phyloP scores from a whole-genome alignment of 2,329 filamentous ascomycete species.

The Phyllachora maydis region DNA sequence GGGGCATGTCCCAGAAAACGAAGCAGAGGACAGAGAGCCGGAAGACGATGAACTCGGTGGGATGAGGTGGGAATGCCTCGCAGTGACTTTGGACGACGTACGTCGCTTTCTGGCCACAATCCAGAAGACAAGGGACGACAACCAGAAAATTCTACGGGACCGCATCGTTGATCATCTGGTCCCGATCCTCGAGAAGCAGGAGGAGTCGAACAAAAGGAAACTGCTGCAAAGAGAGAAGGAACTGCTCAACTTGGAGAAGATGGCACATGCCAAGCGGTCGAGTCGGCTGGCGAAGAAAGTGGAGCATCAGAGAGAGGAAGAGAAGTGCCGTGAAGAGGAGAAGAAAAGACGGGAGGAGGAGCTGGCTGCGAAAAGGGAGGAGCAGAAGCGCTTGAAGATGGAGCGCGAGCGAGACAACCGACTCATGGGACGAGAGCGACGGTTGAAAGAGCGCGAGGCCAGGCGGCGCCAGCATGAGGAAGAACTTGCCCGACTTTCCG shows the following conservation, averaged over 20 bases:
- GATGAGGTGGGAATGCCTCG: constrained; percentile 81
- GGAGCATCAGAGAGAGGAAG: constrained; percentile 58
- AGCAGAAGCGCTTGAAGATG: constrained; percentile 33
- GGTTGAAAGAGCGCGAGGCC: constrained; percentile 67
- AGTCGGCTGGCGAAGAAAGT: constrained; percentile 68
- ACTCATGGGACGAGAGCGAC: constrained; percentile 66
- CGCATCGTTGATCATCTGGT: constrained; percentile 60
- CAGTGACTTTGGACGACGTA: constrained; percentile 63
- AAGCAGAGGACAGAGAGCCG: constrained; percentile 14
- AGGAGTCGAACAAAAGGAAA: constrained; percentile 53
- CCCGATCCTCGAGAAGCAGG: constrained; percentile 64
- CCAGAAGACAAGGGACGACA: constrained; percentile 56
- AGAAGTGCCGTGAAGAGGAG: constrained; percentile 50
- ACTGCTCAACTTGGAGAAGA: constrained; percentile 58
- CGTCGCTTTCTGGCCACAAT: constrained; percentile 49
- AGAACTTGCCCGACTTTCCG: constrained; percentile 59
- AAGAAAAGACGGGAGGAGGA: constrained; percentile 44
- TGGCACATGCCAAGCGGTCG: constrained; percentile 87
- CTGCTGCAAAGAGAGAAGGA: constrained; percentile 53
- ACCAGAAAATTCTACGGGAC: constrained; percentile 60
- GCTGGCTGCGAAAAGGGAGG: constrained; percentile 43
- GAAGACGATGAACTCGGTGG: constrained; percentile 48
- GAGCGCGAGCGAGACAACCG: constrained; percentile 61
- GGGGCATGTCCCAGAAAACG: too few relatives aligned
- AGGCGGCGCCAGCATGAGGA: constrained; percentile 71